phyloP scores from a whole-genome alignment of 345 rosid genomes.

The Moricandia moricandioides region DNA sequence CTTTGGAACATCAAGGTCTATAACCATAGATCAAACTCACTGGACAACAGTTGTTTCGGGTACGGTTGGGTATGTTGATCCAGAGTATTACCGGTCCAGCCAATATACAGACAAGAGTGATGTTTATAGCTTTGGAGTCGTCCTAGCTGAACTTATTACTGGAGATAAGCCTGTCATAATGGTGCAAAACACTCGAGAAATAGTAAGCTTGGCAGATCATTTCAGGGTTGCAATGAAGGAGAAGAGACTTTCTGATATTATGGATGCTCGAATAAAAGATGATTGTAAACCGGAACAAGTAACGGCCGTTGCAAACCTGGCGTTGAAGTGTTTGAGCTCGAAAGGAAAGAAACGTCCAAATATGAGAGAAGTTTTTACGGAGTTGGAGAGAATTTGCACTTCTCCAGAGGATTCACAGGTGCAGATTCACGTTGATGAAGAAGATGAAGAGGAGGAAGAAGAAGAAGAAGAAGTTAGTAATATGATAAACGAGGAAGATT shows the following conservation, averaged over 20 bases:
- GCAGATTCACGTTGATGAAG: neutral
- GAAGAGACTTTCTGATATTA: constrained; percentile 34
- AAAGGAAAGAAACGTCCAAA: constrained; percentile 51
- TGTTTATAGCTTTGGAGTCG: constrained; percentile 32
- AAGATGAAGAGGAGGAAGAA: neutral
- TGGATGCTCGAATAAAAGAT: constrained; percentile 46
- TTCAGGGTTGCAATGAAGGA: constrained; percentile 41
- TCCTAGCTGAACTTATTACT: constrained; percentile 18
- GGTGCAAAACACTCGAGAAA: constrained; percentile 40
- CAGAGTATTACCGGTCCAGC: constrained; percentile 28
- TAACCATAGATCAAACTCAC: constrained; percentile 33
- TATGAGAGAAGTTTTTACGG: constrained; percentile 49
- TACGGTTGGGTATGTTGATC: constrained; percentile 21
- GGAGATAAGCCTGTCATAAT: constrained; percentile 28
- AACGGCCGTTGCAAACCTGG: constrained; percentile 46
- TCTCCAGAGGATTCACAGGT: constrained; percentile 3
- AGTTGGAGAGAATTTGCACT: constrained; percentile 34
- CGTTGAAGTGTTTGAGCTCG: constrained; percentile 46
- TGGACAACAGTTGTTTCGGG: constrained; percentile 3
- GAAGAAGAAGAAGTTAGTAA: constrained; percentile 3
- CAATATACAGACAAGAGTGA: constrained; percentile 28
- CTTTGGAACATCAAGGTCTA: constrained; percentile 32
- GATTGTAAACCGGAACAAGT: constrained; percentile 46
- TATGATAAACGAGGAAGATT: neutral
- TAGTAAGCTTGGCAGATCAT: constrained; percentile 45